Base-by-base conservation (phyloP, 495 filamentous ascomycete species). In the Penicillium canariense region DNA sequence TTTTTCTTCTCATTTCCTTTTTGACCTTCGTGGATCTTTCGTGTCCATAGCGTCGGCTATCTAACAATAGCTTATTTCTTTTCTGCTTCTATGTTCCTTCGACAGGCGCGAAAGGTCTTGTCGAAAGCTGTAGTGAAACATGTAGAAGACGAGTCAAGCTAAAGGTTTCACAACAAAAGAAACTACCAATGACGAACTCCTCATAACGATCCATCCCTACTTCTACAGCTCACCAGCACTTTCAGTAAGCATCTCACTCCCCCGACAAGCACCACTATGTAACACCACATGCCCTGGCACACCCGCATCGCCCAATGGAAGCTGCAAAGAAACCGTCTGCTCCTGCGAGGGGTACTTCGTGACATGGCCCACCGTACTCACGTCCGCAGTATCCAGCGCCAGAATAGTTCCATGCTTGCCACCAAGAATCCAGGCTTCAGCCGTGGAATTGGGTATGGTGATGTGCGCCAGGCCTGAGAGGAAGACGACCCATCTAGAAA, bases 401-500 rank as follows among this genome's bases (percentile, higher is more conserved):
- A 82, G 67, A 35, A 83, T 72, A 5, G 72, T 62, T 0, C 81
- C 80, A 27, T 77, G 54, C 31, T 69, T 58, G 2, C 81, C 81
- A 3, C 78, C 79, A 0, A 47, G 2, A n/a, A 82, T 52, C 46
- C 59, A 68, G 6, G 72, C 79, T 26, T 73, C 65, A 4, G 60
- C 45, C 0, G 53, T 60, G 14, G 72, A 74, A 54, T 75, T 65
- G 7, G 80, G 78, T 0, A 83, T 62, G 0, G 77, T 77, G 50
- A 84, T 72, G 32, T 79, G 66, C 0, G 77, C 80, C 18, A 73
- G n/a, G 2, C 81, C 81, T 0, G 76, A 71, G 39, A 75, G 57
- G 65, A 80, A 81, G 15, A 68, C 42, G 1, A 84, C 81, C 67
- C 75, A 80, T 68, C 81, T 83, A 36, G 15, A 25, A 11, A 27